These are phyloP conservation scores for Schizonepeta tenuifolia DNA, from an alignment of 257 asterid species.

Conservation along the genomic window DNA sequence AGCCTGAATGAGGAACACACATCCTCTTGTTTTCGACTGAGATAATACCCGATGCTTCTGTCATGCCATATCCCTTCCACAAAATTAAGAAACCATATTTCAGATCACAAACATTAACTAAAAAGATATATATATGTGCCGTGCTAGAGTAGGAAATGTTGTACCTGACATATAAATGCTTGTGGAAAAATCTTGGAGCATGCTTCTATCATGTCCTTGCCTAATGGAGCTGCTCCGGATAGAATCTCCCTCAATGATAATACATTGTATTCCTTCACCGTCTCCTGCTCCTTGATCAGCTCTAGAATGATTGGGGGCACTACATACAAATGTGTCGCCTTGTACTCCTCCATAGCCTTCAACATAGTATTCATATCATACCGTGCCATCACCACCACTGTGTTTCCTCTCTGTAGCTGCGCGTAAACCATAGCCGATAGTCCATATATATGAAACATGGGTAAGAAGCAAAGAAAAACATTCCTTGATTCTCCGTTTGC, in stretches of 20 bases:
- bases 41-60: slow-evolving; percentile 41
- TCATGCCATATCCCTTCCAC: slow-evolving; percentile 46
- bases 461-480: slow-evolving; percentile 41
- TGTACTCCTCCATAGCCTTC: slow-evolving; percentile 35
- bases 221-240: slow-evolving; percentile 49
- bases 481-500: neutral
- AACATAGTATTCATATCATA: slow-evolving; percentile 39
- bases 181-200: slow-evolving; percentile 39
- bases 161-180: slow-evolving; percentile 38
- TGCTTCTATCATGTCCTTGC: slow-evolving; percentile 43
- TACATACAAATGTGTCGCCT: slow-evolving; percentile 35
- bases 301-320: slow-evolving; percentile 42
- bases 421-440: slow-evolving; percentile 33
- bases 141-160: too few relatives aligned
- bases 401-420: slow-evolving; percentile 47
- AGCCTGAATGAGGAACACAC: slow-evolving; percentile 25
- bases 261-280: slow-evolving; percentile 31
- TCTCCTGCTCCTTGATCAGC: slow-evolving; percentile 35
- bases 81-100: too few relatives aligned
- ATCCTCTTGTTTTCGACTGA: slow-evolving; percentile 32
- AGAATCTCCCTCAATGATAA: slow-evolving; percentile 41
- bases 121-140: too few relatives aligned
- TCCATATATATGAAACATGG: slow-evolving; percentile 44
- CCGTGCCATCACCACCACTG: slow-evolving; percentile 43
- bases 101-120: too few relatives aligned